Evolutionary conservation across 2,329 filamentous ascomycete species (phyloP), one percentile per base, ranked within the genome.

Genomic region (Paramyrothecium sp.): DNA sequence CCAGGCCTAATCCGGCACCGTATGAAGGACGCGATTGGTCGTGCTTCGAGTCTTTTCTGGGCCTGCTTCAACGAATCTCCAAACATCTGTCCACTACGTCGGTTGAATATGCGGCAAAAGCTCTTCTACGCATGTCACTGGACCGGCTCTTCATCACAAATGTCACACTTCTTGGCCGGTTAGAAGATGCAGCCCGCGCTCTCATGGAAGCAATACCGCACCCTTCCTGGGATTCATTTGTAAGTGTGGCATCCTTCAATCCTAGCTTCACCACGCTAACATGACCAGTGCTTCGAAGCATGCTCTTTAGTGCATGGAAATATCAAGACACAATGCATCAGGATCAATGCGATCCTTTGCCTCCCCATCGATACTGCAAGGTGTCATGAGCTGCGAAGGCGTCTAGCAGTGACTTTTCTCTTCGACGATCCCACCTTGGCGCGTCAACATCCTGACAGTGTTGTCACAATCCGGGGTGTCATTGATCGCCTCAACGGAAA

Each of bases 331-430:
- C 26, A 78, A 80, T 60, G 71, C 79, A 74, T 91, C 2, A 83
- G 86, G 55, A 78, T 80, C 55, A 81, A 84, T 49, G 75, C 87
- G 4, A 75, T 92, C 12, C 73, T 79, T 19, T 78, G 81, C 48
- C 78, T 94, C 17, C 85, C 89, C 1, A 74, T 81, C 11, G 77
- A 74, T 7, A 79, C 75, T 3, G 64, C 75, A 0, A 71, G 71
- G 17, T 72, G 83, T 1, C 82, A 88, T 59, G 82, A 88, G 38
- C 75, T 94, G 26, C 82, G 88, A 33, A 81, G 88, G 12, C 78
- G 87, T 34, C 78, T 95, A 8, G 89, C 90, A 3, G 75, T 88
- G 5, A 80, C 82, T 1, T 87, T 85, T 61, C 77, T 91, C 60
- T 83, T 90, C 59, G 68, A 78, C 30, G 77, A 86, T 60, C 64